Base-by-base conservation (phyloP, 257 asterid genomes). In the Fraxinus cuspidata region DNA sequence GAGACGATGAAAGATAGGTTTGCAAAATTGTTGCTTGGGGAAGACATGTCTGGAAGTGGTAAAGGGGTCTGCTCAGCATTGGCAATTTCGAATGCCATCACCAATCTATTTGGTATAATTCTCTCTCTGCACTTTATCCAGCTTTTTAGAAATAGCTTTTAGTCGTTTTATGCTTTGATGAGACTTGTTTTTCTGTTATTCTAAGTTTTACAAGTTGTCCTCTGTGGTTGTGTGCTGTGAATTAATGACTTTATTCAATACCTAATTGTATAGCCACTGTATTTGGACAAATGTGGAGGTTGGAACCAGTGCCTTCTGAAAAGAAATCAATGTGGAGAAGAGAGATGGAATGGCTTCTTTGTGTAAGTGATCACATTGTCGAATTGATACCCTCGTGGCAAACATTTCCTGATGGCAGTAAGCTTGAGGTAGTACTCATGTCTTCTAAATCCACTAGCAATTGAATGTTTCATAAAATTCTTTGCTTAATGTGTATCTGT, bases 11-110 rank as follows among this genome's bases (percentile, higher is more conserved):
- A 89, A 77, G 98, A 92, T 80, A 82, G 89, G 58, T 92, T 90
- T 51, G 91, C 92, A 34, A 94, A 94, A 74, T 82, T 94, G 75
- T 84, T 94, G 81, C 96, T 93, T 3, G 97, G 98, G 31, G 98
- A 93, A 85, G 98, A 93, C 76, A 93, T 93, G 98, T 93, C 98
- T 71, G 98, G 98, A 27, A 84, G 90, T 75, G 97, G 98, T 56
- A 90, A 93, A 80, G 98, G 98, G 68, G 98, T 90, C 34, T 90
- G 91, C 81, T 85, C 98, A 49, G 93, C 97, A 70, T 77, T 90
- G 75, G 95, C 97, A 70, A 92, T 94, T 84, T 94, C 98, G 38
- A 94, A 92, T 70, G 90, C 97, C 78, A 86, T 94, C 58, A 94
- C 98, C 44, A 94, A 92, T 75, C 87, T 93, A 13, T 93, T 93